A percentile compares a stretch with the other conserved stretches of the same genome.
Conservation (phyloP, 148 eudicot species). For the Cornus kousa region DNA sequence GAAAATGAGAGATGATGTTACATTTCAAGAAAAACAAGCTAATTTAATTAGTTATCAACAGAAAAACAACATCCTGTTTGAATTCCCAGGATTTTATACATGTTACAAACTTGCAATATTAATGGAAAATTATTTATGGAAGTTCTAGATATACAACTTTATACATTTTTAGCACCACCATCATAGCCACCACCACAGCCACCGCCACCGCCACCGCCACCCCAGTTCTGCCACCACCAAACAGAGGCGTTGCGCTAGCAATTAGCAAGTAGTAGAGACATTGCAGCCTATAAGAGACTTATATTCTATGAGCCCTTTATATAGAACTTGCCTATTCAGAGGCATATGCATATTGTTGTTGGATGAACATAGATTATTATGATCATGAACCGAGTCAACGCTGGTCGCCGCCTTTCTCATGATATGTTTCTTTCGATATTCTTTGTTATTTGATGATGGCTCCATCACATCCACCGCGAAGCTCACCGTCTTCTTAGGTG, state of each 20-base stretch:
- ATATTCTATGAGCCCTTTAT: slow-evolving; percentile 48
- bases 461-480: slow-evolving; percentile 26
- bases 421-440: background rate
- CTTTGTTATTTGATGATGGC: slow-evolving; percentile 3
- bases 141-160: background rate
- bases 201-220: no score
- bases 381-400: background rate
- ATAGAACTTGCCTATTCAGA: slow-evolving; percentile 56
- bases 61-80: no score
- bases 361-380: no score
- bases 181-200: no score
- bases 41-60: no score
- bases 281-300: slow-evolving; percentile 16
- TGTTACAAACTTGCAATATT: background rate
- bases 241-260: background rate
- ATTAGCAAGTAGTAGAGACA: background rate
- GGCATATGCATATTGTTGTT: slow-evolving; percentile 60
- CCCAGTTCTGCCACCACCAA: background rate
- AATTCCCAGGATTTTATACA: background rate
- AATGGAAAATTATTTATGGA: background rate
- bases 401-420: slow-evolving; percentile 1
- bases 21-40: no score
- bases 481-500: slow-evolving; percentile 49
- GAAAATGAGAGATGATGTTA: no score
- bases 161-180: background rate